Evolutionary conservation across 2,329 filamentous ascomycete genomes (phyloP), one percentile per base, ranked within the genome.

Genomic region (Lithohypha guttulata): DNA sequence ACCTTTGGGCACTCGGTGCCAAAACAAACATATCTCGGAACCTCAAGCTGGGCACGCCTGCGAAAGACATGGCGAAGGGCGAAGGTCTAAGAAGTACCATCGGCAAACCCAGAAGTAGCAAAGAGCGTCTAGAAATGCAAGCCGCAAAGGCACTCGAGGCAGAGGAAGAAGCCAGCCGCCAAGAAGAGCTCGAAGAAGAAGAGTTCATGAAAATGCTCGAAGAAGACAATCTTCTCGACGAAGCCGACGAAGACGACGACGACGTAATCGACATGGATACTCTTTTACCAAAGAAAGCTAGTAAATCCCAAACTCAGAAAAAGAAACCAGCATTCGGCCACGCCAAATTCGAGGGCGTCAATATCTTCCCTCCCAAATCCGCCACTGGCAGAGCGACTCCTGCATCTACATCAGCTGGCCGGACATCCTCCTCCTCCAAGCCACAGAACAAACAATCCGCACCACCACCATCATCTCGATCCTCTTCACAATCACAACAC

Each of bases 1-100:
- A 96, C 57, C 68, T 96, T 7, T 98, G 91, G 91, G 86, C 89
- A 1, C 68, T 96, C 0, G 91, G 91, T 0, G 89, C 87, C 15
- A 96, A 96, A 69, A 93, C 85, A 0, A 71, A 85, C 9, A 72
- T 81, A 3, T 55, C 61, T 2, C 67, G 83, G 32, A 67, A 64
- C 10, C 63, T 82, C 29, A 73, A 77, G 6, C 60, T 81, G 2
- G 82, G 82, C 2, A 56, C 54, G 37, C 59, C 52, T 52, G 58
- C 51, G 44, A 64, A 59, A 45, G 62, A 56, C 4, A n/a, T 40
- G 6, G 37, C 20, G 60, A 49, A 40, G 61, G 51, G 55, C 15
- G 34, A 26, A 18, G 17, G 18, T 11, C 17, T 41, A 2, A 22
- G n/a, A 23, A 25, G 38, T 15, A 20, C 11, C 5, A 63, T 54